Base-by-base conservation (phyloP, 352 stramenopile species). In the Phytophthora cactorum region DNA sequence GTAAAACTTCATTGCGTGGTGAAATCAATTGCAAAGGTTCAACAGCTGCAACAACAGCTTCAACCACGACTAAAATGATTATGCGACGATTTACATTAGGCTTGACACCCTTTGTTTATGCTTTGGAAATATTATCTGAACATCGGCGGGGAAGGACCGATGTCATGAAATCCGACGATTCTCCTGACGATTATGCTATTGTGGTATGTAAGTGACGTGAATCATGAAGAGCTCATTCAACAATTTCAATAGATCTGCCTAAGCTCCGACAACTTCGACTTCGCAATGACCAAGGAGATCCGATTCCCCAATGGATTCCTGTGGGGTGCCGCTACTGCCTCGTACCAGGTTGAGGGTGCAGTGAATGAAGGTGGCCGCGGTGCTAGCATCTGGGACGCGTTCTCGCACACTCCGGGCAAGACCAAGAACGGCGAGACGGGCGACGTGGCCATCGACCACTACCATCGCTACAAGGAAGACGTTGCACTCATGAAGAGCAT, bases 341-440 rank as follows among this genome's bases (percentile, higher is more conserved):
- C 86, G 43, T 98, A 98, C 80, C 94, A 99, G 81, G 91, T 98
- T 36, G 95, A 99, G 77, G 95, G 94, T 17, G 94, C 81, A 1
- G 59, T 76, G 17, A 71, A 93, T 44, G 83, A 94, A 75, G 93
- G 87, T 50, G 92, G 93, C n/a, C 80, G 91, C 12, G 88, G 87
- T 34, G 60, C 79, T 58, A 71, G 73, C 59, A 98, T 98, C 66
- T 98, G 95, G 95, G 95, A 98, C 79, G 87, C 79, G 12, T 98
- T 93, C 74, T 88, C 78, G 32, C 62, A 80, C 53, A 77, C 86
- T 50, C 76, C 81, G 0, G 77, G 74, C 38, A 92, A 91, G 49
- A 67, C 90, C 1, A 49, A 81, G 46, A 78, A 96, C 64, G 74
- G 78, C 7, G 85, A 97, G 53, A 96, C 72, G 15, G 96, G 90